Base-by-base conservation (phyloP, 768 basidiomycete genomes). In the Tricholoma flavovirens region DNA sequence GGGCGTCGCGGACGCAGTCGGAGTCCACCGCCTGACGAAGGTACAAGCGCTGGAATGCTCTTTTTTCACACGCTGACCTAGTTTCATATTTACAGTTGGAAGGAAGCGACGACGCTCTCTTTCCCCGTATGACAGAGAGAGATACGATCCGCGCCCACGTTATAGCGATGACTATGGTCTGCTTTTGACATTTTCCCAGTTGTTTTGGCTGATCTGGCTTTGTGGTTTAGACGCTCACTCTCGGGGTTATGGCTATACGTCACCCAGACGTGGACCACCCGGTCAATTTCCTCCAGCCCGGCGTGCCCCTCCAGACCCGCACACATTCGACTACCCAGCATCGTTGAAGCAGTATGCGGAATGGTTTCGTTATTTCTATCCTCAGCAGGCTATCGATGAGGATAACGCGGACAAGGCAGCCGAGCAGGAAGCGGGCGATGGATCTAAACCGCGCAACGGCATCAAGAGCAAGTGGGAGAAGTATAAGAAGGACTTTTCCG, bases 401-500 rank as follows among this genome's bases (percentile, higher is more conserved):
- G 91, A 94, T 65, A 85, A 77, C 51, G 83, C 84, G 48, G 90
- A 91, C 74, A 90, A 90, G 65, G 87, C 83, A 50, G 88, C 89
- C 12, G 90, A 92, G 63, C 85, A 86, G 67, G 87, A 90, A 67
- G 88, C 89, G 7, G 88, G 83, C 15, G 86, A 91, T 64, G 89
- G 88, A 35, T 79, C 84, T 24, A 90, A 89, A 68, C 90, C 90
- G 42, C 83, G 90, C 40, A 89, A 90, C 60, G 90, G 89, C 53
- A 92, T 92, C 71, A 86, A 83, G 70, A 70, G 81, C 58, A 83
- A 84, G 49, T 97, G 93, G 86, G 93, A 96, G 71, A 91, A 90
- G 66, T 96, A 97, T 69, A 92, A 93, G 74, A 94, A 93, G 72
- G 87, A 90, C 52, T 95, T 94, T 67, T 77, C 86, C 54, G 86